phyloP scores from a whole-genome alignment of 345 rosid species.

The Boechera retrofracta region DNA sequence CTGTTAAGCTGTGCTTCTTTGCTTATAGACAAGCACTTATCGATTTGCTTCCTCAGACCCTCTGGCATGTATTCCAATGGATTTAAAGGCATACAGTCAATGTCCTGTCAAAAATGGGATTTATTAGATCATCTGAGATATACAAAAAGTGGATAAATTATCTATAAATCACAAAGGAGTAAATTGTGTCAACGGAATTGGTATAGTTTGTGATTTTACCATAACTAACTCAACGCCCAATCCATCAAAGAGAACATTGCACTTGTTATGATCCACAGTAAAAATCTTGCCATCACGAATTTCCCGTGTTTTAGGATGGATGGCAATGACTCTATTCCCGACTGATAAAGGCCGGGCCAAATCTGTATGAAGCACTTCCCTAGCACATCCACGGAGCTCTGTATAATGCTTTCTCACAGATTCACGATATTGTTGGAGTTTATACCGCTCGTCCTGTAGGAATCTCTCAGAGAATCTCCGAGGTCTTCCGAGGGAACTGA shows the following conservation, averaged over 20 bases:
- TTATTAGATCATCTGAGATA: conserved; percentile 27
- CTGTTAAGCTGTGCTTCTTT: conserved; percentile 57
- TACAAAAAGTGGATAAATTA: not conserved
- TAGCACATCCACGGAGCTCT: conserved; percentile 67
- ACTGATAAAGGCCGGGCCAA: conserved; percentile 84
- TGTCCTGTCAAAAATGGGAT: conserved; percentile 60
- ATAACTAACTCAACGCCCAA: conserved; percentile 79
- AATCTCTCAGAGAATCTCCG: conserved; percentile 89
- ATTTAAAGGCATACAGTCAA: conserved; percentile 96
- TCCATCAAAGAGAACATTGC: conserved; percentile 83
- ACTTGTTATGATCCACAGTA: conserved; percentile 74
- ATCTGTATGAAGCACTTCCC: conserved; percentile 86
- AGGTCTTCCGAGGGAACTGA: conserved; percentile 97
- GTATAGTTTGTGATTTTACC: conserved; percentile 54
- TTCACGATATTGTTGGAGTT: conserved; percentile 85
- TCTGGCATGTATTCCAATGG: conserved; percentile 85
- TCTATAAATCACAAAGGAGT: not conserved
- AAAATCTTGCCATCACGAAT: conserved; percentile 88
- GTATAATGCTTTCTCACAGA: conserved; percentile 81
- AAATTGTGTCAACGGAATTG: conserved; percentile 5
- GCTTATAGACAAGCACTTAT: conserved; percentile 48
- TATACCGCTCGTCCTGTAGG: conserved; percentile 78
- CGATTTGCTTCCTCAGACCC: conserved; percentile 66
- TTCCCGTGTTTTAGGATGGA: conserved; percentile 86
- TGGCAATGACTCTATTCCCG: conserved; percentile 82